Conservation (phyloP, 2,329 filamentous ascomycete genomes). For the Fusarium stilboides region DNA sequence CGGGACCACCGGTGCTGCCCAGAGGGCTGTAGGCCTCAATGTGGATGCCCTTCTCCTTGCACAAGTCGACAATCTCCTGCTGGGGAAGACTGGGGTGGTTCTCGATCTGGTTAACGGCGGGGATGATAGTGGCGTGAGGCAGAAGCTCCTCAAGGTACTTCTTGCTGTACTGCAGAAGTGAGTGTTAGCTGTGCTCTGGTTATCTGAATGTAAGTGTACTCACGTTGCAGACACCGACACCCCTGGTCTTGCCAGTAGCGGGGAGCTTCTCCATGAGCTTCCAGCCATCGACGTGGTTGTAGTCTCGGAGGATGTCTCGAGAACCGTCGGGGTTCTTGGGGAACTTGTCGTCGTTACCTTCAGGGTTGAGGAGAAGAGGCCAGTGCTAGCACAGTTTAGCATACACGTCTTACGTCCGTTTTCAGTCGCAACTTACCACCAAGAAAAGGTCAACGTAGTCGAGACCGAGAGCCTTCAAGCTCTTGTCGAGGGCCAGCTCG, state of each 20-base stretch:
- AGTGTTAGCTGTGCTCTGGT: slow-evolving; percentile 6
- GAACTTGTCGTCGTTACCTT: slow-evolving; percentile 82
- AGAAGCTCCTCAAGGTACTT: slow-evolving; percentile 71
- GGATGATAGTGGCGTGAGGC: slow-evolving; percentile 66
- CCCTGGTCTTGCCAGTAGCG: slow-evolving; percentile 69
- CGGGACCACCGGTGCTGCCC: slow-evolving; percentile 74
- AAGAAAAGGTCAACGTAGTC: slow-evolving; percentile 88
- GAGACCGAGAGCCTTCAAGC: slow-evolving; percentile 79
- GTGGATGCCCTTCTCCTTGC: slow-evolving; percentile 77
- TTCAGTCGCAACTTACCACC: slow-evolving; percentile 61
- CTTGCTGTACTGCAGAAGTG: slow-evolving; percentile 64
- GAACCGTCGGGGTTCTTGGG: slow-evolving; percentile 81
- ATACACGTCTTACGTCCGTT: background rate
- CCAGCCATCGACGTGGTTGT: slow-evolving; percentile 84
- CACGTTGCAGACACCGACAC: slow-evolving; percentile 70
- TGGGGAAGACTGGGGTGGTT: slow-evolving; percentile 81
- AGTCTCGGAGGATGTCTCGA: slow-evolving; percentile 78
- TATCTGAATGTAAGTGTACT: background rate
- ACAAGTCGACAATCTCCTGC: slow-evolving; percentile 79
- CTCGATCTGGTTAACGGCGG: slow-evolving; percentile 81
- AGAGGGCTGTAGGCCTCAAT: slow-evolving; percentile 81
- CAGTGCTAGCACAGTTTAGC: slow-evolving; percentile 72
- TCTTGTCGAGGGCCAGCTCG: slow-evolving; percentile 79
- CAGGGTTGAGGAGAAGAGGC: slow-evolving; percentile 85
- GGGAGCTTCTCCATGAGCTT: slow-evolving; percentile 80